These are phyloP conservation scores for Fusarium buharicum DNA, from an alignment of 2,329 filamentous ascomycete genomes.

Conservation along the genomic window DNA sequence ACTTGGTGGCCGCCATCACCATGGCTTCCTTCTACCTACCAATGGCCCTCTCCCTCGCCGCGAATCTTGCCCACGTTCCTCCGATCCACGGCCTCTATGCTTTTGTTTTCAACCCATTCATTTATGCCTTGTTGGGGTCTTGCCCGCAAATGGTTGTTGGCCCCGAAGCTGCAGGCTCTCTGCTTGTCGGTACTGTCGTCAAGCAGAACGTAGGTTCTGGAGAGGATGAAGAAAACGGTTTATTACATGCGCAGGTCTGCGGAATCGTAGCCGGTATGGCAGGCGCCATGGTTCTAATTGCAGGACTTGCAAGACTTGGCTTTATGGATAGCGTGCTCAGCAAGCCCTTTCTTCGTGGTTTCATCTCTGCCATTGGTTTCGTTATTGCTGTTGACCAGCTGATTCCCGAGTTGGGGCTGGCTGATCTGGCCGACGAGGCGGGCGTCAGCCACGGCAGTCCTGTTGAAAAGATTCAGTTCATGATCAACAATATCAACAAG, in stretches of 20 bases:
- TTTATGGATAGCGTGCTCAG: conserved; percentile 96
- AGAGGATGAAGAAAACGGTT: conserved; percentile 69
- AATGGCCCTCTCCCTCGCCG: conserved; percentile 92
- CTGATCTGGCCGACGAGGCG: conserved; percentile 68
- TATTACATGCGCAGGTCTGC: conserved; percentile 81
- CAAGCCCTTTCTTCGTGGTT: conserved; percentile 89
- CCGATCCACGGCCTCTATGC: conserved; percentile 94
- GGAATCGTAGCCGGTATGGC: conserved; percentile 90
- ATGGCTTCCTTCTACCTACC: conserved; percentile 98
- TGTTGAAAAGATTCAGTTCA: conserved; percentile 84
- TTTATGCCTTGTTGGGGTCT: conserved; percentile 91
- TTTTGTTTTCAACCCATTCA: conserved; percentile 90
- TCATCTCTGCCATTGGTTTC: conserved; percentile 96
- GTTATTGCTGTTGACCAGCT: conserved; percentile 96
- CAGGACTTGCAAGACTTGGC: conserved; percentile 84
- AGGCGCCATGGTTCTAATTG: conserved; percentile 87
- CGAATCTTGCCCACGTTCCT: conserved; percentile 91
- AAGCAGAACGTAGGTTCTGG: conserved; percentile 79
- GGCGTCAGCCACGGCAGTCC: conserved; percentile 86
- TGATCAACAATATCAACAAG: conserved; percentile 72
- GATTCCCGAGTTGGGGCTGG: conserved; percentile 87
- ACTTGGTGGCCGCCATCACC: conserved; percentile 89
- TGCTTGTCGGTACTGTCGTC: conserved; percentile 89
- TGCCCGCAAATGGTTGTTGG: conserved; percentile 94
- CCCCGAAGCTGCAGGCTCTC: conserved; percentile 91